Base-by-base conservation (phyloP, 2,329 filamentous ascomycete genomes). In the Hymenoscyphus infarciens region DNA sequence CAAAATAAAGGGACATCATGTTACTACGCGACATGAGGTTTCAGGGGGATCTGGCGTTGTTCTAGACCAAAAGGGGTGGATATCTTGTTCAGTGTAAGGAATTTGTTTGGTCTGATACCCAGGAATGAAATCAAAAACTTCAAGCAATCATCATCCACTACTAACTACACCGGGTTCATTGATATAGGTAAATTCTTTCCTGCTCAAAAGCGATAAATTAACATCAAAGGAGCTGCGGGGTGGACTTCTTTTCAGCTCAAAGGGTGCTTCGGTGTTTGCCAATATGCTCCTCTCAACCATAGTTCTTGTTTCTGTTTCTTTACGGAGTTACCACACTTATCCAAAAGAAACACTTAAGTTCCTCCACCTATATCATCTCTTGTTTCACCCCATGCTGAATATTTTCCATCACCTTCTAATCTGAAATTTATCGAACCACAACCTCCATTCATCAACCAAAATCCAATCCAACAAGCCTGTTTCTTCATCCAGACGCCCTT, bases 111-210 rank as follows among this genome's bases (percentile, higher is more conserved):
- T 59, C 39, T 29, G 22, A 59, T 59, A 59, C 39, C 39, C 57
- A 49, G 39, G 55, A 33, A 57, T 57, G 55, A 57, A 39, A 52
- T 52, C 15, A 56, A 56, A 29, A 56, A 31, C 31, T 56, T 56
- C 53, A 56, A 56, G 53, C 53, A 56, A 16, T 52, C 45, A 22
- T 25, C 19, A 22, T 11, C 5, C 19, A 10, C 45, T 25, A 52
- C 8, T 11, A 22, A 52, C n/a, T n/a, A n/a, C 16, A 8, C 6
- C 11, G 16, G n/a, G 11, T 22, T 13, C 45, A 27, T 52, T 52
- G 10, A 25, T 25, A 52, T 25, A 52, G 11, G 8, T 27, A 25
- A 52, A 7, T 13, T 25, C 8, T 25, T 49, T 22, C 19, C 33
- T 11, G 22, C 6, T 13, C 8, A 52, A 25, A 52, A 5, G 1